phyloP scores from a whole-genome alignment of 371 early-diverging fungal genomes.

The Mycotypha africana region DNA sequence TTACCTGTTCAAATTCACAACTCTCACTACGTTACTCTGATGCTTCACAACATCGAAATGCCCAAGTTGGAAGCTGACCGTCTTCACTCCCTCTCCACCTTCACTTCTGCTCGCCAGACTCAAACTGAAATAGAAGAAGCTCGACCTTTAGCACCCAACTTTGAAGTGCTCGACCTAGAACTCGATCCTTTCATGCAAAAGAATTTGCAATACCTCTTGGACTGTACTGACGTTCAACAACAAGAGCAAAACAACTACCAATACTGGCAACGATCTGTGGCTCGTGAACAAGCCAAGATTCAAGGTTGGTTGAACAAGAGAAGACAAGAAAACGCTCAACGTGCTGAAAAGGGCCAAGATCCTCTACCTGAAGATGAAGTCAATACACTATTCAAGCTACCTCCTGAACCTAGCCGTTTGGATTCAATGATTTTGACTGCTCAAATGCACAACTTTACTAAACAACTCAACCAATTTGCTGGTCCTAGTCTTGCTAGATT shows the following conservation, averaged over 20 bases:
- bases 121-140: conserved; percentile 35
- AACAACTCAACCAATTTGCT: conserved; percentile 86
- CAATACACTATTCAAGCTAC: conserved; percentile 60
- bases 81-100: conserved; percentile 41
- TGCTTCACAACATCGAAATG: conserved; percentile 77
- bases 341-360: conserved; percentile 65
- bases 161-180: conserved; percentile 77
- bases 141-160: conserved; percentile 74
- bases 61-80: conserved; percentile 40
- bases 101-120: conserved; percentile 33
- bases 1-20: conserved; percentile 84
- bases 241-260: conserved; percentile 58
- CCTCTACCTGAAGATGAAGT: conserved; percentile 83
- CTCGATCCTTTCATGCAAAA: conserved; percentile 80
- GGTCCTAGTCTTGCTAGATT: conserved; percentile 85
- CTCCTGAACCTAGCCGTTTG: conserved; percentile 86
- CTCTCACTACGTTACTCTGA: conserved; percentile 74
- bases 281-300: conserved; percentile 79
- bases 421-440: conserved; percentile 83
- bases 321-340: conserved; percentile 75
- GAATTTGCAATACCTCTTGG: conserved; percentile 83
- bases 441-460: conserved; percentile 88
- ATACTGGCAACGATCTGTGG: conserved; percentile 88
- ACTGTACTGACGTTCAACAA: conserved; percentile 85
- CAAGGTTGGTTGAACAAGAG: conserved; percentile 57